These are phyloP conservation scores for Recurvomyces mirabilis DNA, from an alignment of 495 filamentous ascomycete genomes.

Conservation along the genomic window DNA sequence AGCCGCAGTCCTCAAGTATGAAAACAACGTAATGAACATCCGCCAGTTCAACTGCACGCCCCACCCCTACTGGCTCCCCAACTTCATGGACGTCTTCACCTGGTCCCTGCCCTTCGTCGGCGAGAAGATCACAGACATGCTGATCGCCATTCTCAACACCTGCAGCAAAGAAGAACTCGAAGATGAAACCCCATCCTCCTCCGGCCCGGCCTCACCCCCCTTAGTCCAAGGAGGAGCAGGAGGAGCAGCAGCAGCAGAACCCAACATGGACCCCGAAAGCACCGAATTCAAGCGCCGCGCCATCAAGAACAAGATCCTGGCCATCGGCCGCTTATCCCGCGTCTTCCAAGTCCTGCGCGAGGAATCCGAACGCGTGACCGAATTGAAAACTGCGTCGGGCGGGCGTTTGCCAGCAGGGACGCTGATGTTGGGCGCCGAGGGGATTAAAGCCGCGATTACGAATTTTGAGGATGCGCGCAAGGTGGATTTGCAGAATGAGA, in stretches of 20 bases:
- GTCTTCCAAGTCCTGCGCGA: conserved; percentile 98
- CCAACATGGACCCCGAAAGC: conserved; percentile 60
- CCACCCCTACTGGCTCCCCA: conserved; percentile 97
- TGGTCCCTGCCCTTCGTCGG: conserved; percentile 98
- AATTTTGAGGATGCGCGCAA: conserved; percentile 97
- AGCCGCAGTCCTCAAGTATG: conserved; percentile 94
- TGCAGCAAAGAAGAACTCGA: conserved; percentile 96
- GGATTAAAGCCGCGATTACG: conserved; percentile 97
- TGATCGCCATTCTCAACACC: conserved; percentile 94
- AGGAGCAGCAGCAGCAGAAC: not conserved
- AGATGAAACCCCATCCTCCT: conserved; percentile 54
- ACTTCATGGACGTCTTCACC: conserved; percentile 98
- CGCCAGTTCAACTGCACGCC: conserved; percentile 99
- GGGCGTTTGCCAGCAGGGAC: conserved; percentile 90
- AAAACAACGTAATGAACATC: conserved; percentile 99
- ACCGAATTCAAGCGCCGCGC: conserved; percentile 86
- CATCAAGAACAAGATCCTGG: conserved; percentile 99
- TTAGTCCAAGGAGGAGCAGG: conserved; percentile 20
- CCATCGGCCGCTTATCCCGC: conserved; percentile 89
- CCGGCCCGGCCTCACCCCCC: conserved; percentile 51
- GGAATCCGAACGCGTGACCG: conserved; percentile 91
- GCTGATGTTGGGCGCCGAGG: conserved; percentile 93
- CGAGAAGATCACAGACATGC: conserved; percentile 99
- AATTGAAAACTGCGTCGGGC: conserved; percentile 92
- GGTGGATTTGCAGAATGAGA: conserved; percentile 94